Evolutionary conservation across 352 stramenopile genomes (phyloP), one percentile per base, ranked within the genome.

Genomic region (Aphanomyces astaci): DNA sequence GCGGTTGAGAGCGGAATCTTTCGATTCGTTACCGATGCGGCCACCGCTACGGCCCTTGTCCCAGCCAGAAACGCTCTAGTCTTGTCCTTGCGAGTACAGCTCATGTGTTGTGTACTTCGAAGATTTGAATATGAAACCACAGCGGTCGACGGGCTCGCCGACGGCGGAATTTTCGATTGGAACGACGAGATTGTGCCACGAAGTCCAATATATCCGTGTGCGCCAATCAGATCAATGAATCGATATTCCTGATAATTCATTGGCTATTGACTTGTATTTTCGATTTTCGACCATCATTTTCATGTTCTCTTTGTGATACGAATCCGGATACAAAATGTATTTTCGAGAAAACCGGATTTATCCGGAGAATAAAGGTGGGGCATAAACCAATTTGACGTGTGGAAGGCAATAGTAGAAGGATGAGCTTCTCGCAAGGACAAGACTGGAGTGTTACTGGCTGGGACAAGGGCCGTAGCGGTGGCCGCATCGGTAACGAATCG

Each of bases 361-460:
- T 43, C 36, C 13, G 45, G 22, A 53, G 45, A 24, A 25, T 27
- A 7, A 30, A 39, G 10, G 27, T 9, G 30, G 32, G n/a, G 25
- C 17, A 64, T 5, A n/a, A 54, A 45, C 55, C 1, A 15, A 54
- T 64, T 64, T 49, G 56, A 64, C n/a, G 56, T 53, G 56, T 24
- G 17, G 46, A 73, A 73, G 31, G 55, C 4, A 52, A 7, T n/a
- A n/a, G n/a, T n/a, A n/a, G n/a, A 56, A 82, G 56, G n/a, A 86
- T 80, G 75, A 92, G 75, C 75, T 91, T 86, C 63, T 70, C 75
- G 30, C 73, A 90, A 59, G 84, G 84, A 77, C 86, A 95, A 75
- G 86, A 95, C 64, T 95, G 86, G 86, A 71, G 71, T 4, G 54
- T 73, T 24, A 80, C 82, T 49, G 84, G 86, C 54, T 95, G 86